Conservation (phyloP, 768 basidiomycete genomes). For the Tulasnella sp. region DNA sequence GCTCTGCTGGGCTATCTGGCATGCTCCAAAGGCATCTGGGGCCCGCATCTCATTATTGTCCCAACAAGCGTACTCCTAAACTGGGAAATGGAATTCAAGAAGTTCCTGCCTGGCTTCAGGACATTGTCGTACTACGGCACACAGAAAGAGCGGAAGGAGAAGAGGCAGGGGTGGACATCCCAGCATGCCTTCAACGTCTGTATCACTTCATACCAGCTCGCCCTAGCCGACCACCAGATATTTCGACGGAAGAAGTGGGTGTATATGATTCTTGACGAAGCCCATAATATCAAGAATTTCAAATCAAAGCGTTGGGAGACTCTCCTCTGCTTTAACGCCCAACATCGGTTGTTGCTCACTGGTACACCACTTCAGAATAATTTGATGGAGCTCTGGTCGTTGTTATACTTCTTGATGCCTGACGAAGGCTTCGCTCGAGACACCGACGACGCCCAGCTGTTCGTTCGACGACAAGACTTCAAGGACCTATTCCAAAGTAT, state of each 20-base stretch:
- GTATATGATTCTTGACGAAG: constrained; percentile 93
- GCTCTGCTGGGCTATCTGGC: constrained; percentile 29
- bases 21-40: constrained; percentile 31
- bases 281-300: constrained; percentile 98
- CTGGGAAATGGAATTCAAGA: constrained; percentile 35
- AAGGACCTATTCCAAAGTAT: constrained; percentile 92
- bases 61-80: constrained; percentile 32
- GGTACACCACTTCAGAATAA: constrained; percentile 40
- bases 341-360: constrained; percentile 33
- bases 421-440: constrained; percentile 23
- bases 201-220: constrained; percentile 86
- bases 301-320: constrained; percentile 89
- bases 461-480: constrained; percentile 88
- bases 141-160: constrained; percentile 77
- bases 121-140: constrained; percentile 33
- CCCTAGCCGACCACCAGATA: constrained; percentile 79
- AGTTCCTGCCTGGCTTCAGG: constrained; percentile 31
- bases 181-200: constrained; percentile 87
- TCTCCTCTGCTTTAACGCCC: constrained; percentile 57
- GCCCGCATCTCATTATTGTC: constrained; percentile 31
- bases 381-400: constrained; percentile 34
- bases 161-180: constrained; percentile 83
- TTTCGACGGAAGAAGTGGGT: constrained; percentile 92
- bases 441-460: constrained; percentile 25
- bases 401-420: constrained; percentile 32